Evolutionary conservation across 805 yeast species (phyloP), one percentile per base, ranked within the genome.

Genomic region (Pichia scutulata): DNA sequence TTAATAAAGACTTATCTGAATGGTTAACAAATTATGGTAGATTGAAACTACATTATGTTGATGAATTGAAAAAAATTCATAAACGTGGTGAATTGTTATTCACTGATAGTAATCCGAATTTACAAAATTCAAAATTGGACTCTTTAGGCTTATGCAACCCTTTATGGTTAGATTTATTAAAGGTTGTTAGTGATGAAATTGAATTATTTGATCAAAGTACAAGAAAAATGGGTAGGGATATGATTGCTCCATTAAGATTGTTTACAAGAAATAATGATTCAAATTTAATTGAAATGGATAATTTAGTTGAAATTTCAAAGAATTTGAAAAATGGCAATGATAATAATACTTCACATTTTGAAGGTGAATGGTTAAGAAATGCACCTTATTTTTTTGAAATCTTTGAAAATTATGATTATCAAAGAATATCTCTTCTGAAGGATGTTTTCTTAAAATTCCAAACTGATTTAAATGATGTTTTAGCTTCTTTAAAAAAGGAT

Each of bases 371-470:
- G 96, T 82, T 81, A 54, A 70, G 78, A 48, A 81, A 82, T 63
- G 92, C 93, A 2, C 92, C 95, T 2, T 80, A 76, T 49, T 79
- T 85, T 41, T 84, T 86, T 61, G 83, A 82, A 57, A 79, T 80
- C 55, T 84, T 89, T 63, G 93, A 88, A 61, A 74, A 73, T 54
- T 81, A 84, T 57, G 95, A 89, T 63, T 74, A 70, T 60, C 70
- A 70, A 65, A 80, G 87, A 68, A 73, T 79, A 65, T 72, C 68
- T 52, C 74, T 80, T 51, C 70, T 88, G 53, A 83, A 87, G 61
- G 82, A 81, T 48, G 75, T 82, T 49, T 72, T 90, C 50, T 71
- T 82, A 46, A 81, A 81, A 60, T 83, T 80, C 60, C 78, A 81
- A 63, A 78, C 88, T 16, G 76, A 81, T 41, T 70, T 75, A 50